A percentile compares a stretch with the other conserved stretches of the same genome.
Conservation (phyloP, 1,284 basidiomycete species). For the Pseudozyma hubeiensis region DNA sequence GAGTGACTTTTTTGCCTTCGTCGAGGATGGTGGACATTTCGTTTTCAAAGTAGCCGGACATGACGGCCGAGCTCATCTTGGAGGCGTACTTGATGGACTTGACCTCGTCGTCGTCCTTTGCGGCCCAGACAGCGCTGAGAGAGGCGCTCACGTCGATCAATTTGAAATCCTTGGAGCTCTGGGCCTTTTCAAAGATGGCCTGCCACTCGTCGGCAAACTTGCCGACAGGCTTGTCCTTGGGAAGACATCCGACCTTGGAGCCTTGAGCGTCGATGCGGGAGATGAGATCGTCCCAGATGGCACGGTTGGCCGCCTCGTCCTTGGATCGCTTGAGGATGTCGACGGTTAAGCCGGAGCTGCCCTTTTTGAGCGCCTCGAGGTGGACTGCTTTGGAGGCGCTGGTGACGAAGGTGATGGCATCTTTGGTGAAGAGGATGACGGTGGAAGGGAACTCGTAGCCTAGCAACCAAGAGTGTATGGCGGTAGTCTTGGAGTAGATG, state of each 20-base stretch:
- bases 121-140: conserved; percentile 81
- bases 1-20: conserved; percentile 87
- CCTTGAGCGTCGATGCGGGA: conserved; percentile 34
- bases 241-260: conserved; percentile 70
- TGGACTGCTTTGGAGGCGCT: conserved; percentile 79
- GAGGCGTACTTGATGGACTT: conserved; percentile 73
- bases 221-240: conserved; percentile 82
- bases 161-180: conserved; percentile 72
- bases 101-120: conserved; percentile 88
- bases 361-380: conserved; percentile 53
- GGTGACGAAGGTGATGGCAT: conserved; percentile 82
- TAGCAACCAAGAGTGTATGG: conserved; percentile 80
- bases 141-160: conserved; percentile 81
- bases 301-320: conserved; percentile 69
- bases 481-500: conserved; percentile 54
- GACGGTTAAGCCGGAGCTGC: conserved; percentile 57
- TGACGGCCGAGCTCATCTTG: conserved; percentile 83
- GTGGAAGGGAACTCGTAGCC: conserved; percentile 98
- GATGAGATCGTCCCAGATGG: conserved; percentile 65
- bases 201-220: conserved; percentile 85
- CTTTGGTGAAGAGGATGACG: conserved; percentile 80
- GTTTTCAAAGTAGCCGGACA: conserved; percentile 85
- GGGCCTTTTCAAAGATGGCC: conserved; percentile 64
- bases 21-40: conserved; percentile 92
- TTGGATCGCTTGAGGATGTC: conserved; percentile 68